A percentile compares a stretch with the other conserved stretches of the same genome.
These are phyloP conservation scores for Neurospora sp. DNA, from an alignment of 495 filamentous ascomycete species.

Conservation along the genomic window DNA sequence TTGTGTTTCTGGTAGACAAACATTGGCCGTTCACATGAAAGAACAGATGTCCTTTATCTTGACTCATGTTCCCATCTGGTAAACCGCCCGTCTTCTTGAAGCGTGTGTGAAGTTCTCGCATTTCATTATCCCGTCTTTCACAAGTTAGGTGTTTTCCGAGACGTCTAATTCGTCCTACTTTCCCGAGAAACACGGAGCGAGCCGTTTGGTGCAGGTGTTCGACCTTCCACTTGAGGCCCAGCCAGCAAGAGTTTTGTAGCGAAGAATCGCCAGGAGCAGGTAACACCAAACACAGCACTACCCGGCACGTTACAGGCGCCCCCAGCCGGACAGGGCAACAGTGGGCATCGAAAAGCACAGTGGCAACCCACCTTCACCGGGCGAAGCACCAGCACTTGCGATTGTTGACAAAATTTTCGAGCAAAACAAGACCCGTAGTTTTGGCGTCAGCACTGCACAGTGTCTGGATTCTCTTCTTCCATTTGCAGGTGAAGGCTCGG, in stretches of 20 bases:
- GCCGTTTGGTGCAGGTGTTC: not conserved
- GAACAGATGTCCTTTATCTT: not conserved
- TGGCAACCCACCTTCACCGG: not conserved
- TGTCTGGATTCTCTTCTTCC: not conserved
- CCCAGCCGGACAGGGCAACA: not conserved
- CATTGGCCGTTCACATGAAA: not conserved
- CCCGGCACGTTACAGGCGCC: not conserved
- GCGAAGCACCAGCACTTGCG: constrained; percentile 11
- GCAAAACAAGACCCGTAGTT: constrained; percentile 5
- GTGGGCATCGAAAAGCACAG: not conserved
- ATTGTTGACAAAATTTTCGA: constrained; percentile 27
- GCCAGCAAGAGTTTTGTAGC: not conserved
- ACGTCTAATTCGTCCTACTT: not conserved
- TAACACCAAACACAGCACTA: not conserved
- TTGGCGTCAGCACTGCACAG: not conserved
- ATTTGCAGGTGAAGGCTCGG: not conserved
- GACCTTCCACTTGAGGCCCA: not conserved
- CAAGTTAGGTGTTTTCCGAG: not conserved
- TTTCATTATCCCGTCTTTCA: not conserved
- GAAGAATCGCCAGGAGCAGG: not conserved
- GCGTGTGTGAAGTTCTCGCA: not conserved
- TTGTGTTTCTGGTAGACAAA: not conserved
- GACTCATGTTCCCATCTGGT: not conserved
- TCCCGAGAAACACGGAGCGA: not conserved
- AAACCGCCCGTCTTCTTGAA: not conserved